Conservation (phyloP, 805 yeast species). For the Scheffersomyces spartinae region DNA sequence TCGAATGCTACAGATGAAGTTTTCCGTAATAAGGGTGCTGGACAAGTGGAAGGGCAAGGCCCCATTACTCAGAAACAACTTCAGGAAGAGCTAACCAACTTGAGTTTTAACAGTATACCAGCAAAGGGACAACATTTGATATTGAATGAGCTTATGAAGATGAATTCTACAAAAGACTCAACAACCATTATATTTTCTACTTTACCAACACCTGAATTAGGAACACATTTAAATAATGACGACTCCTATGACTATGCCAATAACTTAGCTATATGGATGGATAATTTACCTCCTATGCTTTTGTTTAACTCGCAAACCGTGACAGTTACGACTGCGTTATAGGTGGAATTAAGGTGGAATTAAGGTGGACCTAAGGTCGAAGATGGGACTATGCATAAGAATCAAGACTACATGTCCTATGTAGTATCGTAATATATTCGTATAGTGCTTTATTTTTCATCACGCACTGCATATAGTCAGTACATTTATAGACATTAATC, state of each 20-base stretch:
- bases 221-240: constrained; percentile 60
- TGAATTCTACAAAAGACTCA: constrained; percentile 35
- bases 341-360: too few relatives aligned
- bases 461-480: too few relatives aligned
- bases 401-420: too few relatives aligned
- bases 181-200: constrained; percentile 81
- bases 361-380: too few relatives aligned
- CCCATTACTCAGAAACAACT: constrained; percentile 21
- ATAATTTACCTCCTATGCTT: constrained; percentile 71
- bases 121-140: constrained; percentile 86
- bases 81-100: constrained; percentile 22
- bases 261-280: constrained; percentile 70
- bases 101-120: constrained; percentile 76
- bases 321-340: constrained; percentile 91
- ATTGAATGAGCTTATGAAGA: constrained; percentile 73
- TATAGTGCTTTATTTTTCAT: too few relatives aligned
- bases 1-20: too few relatives aligned
- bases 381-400: too few relatives aligned
- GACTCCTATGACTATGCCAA: constrained; percentile 68
- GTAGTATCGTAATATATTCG: too few relatives aligned
- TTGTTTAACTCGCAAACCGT: constrained; percentile 85
- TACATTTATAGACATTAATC: too few relatives aligned
- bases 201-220: constrained; percentile 76
- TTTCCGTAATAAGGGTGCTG: too few relatives aligned
- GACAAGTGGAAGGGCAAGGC: constrained; percentile 3